Evolutionary conservation across 2,329 filamentous ascomycete genomes (phyloP).

Genomic region (Colletotrichum kahawae): DNA sequence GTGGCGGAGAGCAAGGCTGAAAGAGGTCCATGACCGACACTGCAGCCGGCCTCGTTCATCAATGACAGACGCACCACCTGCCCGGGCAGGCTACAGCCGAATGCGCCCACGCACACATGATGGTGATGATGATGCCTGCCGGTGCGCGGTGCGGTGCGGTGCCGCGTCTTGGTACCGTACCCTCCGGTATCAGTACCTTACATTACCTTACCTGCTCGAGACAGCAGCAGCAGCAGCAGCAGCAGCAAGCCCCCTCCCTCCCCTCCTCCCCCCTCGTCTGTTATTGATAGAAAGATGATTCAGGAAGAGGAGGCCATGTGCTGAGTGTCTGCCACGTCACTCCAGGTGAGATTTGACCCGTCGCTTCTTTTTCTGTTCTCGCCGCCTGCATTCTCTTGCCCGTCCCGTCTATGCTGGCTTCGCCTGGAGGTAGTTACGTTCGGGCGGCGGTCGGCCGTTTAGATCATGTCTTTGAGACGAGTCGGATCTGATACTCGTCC

Average conservation of each 20-base stretch:
- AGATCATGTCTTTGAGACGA: neutral
- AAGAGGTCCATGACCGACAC: neutral
- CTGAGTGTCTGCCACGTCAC: slow-evolving; percentile 15
- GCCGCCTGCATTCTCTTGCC: neutral
- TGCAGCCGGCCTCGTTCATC: neutral
- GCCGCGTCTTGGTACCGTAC: neutral
- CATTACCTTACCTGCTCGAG: neutral
- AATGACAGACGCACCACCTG: neutral
- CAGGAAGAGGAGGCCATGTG: neutral
- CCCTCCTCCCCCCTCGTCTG: neutral
- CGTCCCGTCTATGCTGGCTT: neutral
- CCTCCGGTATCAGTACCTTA: slow-evolving; percentile 3
- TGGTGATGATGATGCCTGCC: neutral
- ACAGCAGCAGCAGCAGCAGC: neutral
- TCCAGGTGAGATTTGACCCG: slow-evolving; percentile 17
- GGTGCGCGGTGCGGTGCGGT: neutral
- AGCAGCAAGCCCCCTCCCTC: neutral
- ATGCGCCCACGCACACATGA: neutral
- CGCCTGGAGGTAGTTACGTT: neutral
- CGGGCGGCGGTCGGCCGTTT: neutral
- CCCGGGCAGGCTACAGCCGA: neutral
- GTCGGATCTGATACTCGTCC: slow-evolving; percentile 8
- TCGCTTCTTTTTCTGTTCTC: neutral
- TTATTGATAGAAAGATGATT: neutral
- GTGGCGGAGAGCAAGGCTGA: neutral